phyloP scores from a whole-genome alignment of 148 eudicot species.

The Rhododendron molle region DNA sequence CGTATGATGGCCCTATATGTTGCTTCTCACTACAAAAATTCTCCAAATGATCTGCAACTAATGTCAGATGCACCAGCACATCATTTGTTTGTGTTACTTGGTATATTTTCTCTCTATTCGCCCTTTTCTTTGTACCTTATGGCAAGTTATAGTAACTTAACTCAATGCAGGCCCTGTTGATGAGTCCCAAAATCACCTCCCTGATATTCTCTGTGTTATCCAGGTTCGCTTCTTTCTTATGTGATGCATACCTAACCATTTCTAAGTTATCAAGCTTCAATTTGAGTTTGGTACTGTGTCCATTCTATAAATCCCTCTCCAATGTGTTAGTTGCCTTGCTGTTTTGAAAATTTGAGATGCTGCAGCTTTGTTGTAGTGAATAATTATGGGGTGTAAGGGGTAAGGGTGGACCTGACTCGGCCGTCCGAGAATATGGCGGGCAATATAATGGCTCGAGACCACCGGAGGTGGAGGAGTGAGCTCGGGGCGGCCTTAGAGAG shows the following conservation, averaged over 20 bases:
- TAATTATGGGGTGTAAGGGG: not conserved
- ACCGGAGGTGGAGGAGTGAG: not conserved
- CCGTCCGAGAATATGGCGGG: not conserved
- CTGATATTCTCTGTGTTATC: conserved; percentile 91
- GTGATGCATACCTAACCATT: not conserved
- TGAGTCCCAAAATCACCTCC: conserved; percentile 84
- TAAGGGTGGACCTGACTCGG: not conserved
- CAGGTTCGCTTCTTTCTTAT: conserved; percentile 54
- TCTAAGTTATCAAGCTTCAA: not conserved
- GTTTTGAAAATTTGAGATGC: conserved; percentile 4
- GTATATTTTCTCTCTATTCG: conserved; percentile 30
- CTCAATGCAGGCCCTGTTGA: conserved; percentile 81
- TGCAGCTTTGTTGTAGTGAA: not conserved
- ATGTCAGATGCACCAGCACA: conserved; percentile 99
- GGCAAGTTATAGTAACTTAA: not conserved
- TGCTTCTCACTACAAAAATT: conserved; percentile 97
- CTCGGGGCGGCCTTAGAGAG: not conserved
- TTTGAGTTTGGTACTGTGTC: not conserved
- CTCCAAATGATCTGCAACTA: conserved; percentile 91
- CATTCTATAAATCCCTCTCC: not conserved
- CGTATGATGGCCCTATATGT: conserved; percentile 98
- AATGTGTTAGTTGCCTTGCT: not conserved
- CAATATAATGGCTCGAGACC: not conserved
- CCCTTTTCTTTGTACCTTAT: not conserved
- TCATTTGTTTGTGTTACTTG: conserved; percentile 94